Percentiles rank a stretch among this genome's conserved stretches.
phyloP scores from a whole-genome alignment of 192 early-diverging fungal genomes.

The Mortierella alpina region DNA sequence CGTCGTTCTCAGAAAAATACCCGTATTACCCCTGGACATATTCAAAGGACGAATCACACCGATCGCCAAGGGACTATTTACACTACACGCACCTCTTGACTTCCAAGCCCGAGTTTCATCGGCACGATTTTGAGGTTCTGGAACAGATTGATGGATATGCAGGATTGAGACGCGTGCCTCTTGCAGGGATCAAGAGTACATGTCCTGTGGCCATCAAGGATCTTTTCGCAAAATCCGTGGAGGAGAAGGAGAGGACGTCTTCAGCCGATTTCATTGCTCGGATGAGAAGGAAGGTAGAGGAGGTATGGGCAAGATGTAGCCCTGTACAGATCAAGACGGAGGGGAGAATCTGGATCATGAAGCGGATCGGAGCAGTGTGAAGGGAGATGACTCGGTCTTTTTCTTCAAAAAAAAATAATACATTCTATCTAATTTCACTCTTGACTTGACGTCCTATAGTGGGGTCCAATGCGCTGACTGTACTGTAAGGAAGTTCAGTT shows the following conservation, averaged over 20 bases:
- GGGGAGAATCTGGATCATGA: slow-evolving; percentile 44
- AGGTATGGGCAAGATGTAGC: slow-evolving; percentile 31
- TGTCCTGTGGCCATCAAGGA: slow-evolving; percentile 10
- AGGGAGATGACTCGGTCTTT: no score
- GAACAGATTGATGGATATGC: slow-evolving; percentile 59
- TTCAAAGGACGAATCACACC: slow-evolving; percentile 74
- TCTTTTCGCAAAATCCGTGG: neutral
- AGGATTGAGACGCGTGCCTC: slow-evolving; percentile 11
- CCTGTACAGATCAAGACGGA: slow-evolving; percentile 38
- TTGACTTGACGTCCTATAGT: no score
- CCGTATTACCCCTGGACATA: slow-evolving; percentile 67
- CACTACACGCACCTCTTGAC: slow-evolving; percentile 68
- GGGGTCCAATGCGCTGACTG: no score
- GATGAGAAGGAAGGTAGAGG: neutral
- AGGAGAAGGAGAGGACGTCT: neutral
- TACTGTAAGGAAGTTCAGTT: no score
- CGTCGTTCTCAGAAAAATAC: neutral
- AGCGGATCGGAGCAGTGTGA: slow-evolving; percentile 21
- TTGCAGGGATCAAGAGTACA: slow-evolving; percentile 7
- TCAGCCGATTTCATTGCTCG: neutral
- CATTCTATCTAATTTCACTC: no score
- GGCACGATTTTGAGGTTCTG: slow-evolving; percentile 45
- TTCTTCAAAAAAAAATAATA: no score
- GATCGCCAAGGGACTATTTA: slow-evolving; percentile 52
- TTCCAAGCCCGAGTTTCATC: slow-evolving; percentile 49